phyloP scores from a whole-genome alignment of 2,329 filamentous ascomycete genomes.

The Epichloe festucae region DNA sequence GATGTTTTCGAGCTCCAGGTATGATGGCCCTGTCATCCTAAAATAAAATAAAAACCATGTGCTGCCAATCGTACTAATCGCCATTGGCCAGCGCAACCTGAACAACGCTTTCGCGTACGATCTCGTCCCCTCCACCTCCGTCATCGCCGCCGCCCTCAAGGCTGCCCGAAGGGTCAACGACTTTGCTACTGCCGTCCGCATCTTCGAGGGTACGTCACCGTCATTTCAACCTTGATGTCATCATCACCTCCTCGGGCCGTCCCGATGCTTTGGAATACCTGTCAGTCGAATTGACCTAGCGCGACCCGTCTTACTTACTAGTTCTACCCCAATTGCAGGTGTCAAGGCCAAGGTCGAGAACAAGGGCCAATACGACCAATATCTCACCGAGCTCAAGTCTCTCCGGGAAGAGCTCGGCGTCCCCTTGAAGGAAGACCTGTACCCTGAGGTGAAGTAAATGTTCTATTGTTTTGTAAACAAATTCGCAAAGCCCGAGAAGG shows the following conservation, averaged over 20 bases:
- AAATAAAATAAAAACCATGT: conserved; percentile 2
- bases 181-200: conserved; percentile 92
- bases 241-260: background rate
- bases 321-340: conserved; percentile 35
- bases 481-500: background rate
- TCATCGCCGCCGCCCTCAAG: conserved; percentile 81
- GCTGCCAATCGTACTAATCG: conserved; percentile 4
- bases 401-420: conserved; percentile 90
- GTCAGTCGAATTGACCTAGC: background rate
- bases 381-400: conserved; percentile 83
- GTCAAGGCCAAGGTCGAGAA: conserved; percentile 99
- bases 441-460: conserved; percentile 49
- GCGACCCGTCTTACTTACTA: background rate
- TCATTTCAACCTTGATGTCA: background rate
- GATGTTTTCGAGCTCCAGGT: conserved; percentile 99
- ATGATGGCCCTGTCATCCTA: conserved; percentile 22
- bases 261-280: too few relatives aligned
- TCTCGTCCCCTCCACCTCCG: conserved; percentile 87
- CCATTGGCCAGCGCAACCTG: conserved; percentile 56
- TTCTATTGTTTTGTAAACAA: conserved; percentile 3
- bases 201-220: conserved; percentile 80
- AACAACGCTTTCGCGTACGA: conserved; percentile 99
- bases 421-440: conserved; percentile 82
- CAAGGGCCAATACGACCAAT: conserved; percentile 92
- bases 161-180: conserved; percentile 95